A percentile compares a stretch with the other conserved stretches of the same genome.
Conservation (phyloP, 768 basidiomycete genomes). For the Psilocybe tampanensis region DNA sequence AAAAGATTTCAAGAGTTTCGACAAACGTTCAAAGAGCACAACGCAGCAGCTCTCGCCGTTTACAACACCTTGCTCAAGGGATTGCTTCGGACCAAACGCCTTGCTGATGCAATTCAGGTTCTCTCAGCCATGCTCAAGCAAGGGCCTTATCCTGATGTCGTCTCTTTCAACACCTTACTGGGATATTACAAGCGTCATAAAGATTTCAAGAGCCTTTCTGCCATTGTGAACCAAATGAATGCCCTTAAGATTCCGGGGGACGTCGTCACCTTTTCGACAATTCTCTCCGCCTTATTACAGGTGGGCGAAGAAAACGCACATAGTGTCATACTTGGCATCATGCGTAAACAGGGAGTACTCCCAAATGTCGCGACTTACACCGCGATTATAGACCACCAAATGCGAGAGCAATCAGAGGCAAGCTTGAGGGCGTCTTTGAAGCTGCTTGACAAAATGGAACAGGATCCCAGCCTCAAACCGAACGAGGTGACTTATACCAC, state of each 20-base stretch:
- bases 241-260: slow-evolving; percentile 64
- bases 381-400: slow-evolving; percentile 76
- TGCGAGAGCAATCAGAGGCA: slow-evolving; percentile 54
- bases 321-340: slow-evolving; percentile 63
- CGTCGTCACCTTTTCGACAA: slow-evolving; percentile 83
- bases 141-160: slow-evolving; percentile 69
- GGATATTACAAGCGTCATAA: slow-evolving; percentile 62
- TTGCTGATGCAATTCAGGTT: slow-evolving; percentile 42
- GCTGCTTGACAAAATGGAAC: slow-evolving; percentile 80
- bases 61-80: slow-evolving; percentile 81
- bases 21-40: slow-evolving; percentile 27
- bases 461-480: slow-evolving; percentile 47
- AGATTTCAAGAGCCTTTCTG: slow-evolving; percentile 64
- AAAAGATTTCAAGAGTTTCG: slow-evolving; percentile 54
- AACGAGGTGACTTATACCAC: slow-evolving; percentile 87
- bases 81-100: slow-evolving; percentile 49
- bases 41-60: slow-evolving; percentile 39
- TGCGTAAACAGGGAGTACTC: slow-evolving; percentile 73
- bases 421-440: slow-evolving; percentile 65
- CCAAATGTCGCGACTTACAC: slow-evolving; percentile 80
- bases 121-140: slow-evolving; percentile 43
- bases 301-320: slow-evolving; percentile 69
- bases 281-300: slow-evolving; percentile 77
- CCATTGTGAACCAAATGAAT: slow-evolving; percentile 59
- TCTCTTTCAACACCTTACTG: slow-evolving; percentile 84